These are phyloP conservation scores for Fraxinus quadrangulata DNA, from an alignment of 257 asterid species.

Conservation along the genomic window DNA sequence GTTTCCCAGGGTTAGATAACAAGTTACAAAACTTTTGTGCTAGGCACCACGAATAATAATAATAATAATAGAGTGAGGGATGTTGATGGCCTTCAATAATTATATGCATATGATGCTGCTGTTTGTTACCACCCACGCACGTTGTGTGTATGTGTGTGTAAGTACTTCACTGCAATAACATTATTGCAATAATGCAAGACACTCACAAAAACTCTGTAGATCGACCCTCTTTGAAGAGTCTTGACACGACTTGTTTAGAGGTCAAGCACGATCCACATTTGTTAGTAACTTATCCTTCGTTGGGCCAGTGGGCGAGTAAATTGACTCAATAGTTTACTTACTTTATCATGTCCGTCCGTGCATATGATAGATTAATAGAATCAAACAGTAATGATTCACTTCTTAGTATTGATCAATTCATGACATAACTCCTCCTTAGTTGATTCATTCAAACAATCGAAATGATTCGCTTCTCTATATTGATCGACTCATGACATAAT, in stretches of 20 bases:
- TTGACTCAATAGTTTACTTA: too few species aligned
- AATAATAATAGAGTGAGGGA: too few species aligned
- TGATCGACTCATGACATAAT: neutral
- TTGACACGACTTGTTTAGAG: neutral
- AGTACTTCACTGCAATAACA: neutral
- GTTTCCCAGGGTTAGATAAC: too few species aligned
- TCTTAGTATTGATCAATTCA: neutral
- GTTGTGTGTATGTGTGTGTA: neutral
- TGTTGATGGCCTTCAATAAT: neutral
- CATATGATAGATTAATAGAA: neutral
- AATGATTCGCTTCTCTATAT: neutral
- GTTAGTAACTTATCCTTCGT: too few species aligned
- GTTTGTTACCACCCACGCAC: neutral
- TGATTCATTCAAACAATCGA: too few species aligned
- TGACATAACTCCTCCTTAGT: neutral
- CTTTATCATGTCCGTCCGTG: neutral
- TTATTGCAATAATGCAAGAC: neutral
- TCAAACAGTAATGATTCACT: too few species aligned
- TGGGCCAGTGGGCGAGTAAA: too few species aligned
- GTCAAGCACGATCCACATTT: too few species aligned
- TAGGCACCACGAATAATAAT: too few species aligned
- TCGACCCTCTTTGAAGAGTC: neutral
- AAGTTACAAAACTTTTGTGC: too few species aligned
- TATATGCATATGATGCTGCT: neutral
- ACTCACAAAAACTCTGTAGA: neutral